Evolutionary conservation across 176 grass and related monocot genomes (phyloP), one percentile per base, ranked within the genome.

Genomic region (Urochloa ruziziensis): DNA sequence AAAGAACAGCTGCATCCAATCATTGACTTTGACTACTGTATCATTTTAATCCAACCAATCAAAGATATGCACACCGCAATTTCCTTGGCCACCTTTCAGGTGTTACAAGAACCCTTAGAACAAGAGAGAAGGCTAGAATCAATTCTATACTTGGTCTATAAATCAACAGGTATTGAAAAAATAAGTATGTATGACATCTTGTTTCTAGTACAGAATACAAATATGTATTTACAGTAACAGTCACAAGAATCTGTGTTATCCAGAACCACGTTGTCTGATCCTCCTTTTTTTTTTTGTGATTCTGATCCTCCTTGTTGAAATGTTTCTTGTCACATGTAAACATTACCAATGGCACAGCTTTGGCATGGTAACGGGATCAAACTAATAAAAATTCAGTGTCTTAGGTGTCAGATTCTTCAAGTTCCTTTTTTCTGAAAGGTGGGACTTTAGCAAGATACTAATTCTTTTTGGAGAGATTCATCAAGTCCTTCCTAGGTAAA

Each of bases 331-430:
- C 35, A 53, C 27, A 39, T 35, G 70, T 64, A 90, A 82, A 58
- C 5, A 16, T 81, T 27, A 18, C 25, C 33, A 73, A 54, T 51
- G 42, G 14, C 67, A 39, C 9, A 3, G 19, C 59, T 68, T 74
- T 80, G 10, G 10, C 40, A 51, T 35, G 74, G 62, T 78, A 82
- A 40, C n/a, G n/a, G 19, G 33, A 81, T 56, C 78, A 80, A 77
- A 85, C 46, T 82, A 73, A 33, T 14, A 58, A 60, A 82, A 59
- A 23, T 21, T 69, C 54, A n/a, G 70, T 19, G 37, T 86, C 64
- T 34, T 24, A 77, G 8, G 57, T 79, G 39, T 48, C 51, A 79
- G 80, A 86, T 83, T 69, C 62, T 81, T 75, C 27, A 39, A 36
- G 47, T 17, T 72, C 33, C 10, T 56, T 79, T 10, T 7, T 79